Evolutionary conservation across 257 asterid species (phyloP).

Genomic region (Eustoma russellianum): DNA sequence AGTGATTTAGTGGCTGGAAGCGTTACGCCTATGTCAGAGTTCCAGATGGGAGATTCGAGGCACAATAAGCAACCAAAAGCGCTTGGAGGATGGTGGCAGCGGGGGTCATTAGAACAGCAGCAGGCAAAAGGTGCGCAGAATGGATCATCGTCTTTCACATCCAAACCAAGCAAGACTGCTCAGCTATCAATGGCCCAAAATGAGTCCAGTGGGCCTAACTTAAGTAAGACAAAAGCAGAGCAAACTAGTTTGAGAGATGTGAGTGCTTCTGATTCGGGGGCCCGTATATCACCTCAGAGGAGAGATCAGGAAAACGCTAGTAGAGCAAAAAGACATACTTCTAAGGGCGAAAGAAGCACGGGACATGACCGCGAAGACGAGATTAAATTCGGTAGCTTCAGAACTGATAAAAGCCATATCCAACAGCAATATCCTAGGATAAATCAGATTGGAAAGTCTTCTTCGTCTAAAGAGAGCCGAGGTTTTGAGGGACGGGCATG

Average conservation of each 20-base stretch:
- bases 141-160: slow-evolving; percentile 23
- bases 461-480: slow-evolving; percentile 34
- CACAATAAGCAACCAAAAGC: slow-evolving; percentile 48
- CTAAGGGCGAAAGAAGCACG: slow-evolving; percentile 33
- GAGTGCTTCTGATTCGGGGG: slow-evolving; percentile 17
- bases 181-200: slow-evolving; percentile 21
- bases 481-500: slow-evolving; percentile 37
- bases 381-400: slow-evolving; percentile 26
- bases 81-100: slow-evolving; percentile 54
- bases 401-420: slow-evolving; percentile 25
- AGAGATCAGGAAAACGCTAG: slow-evolving; percentile 50
- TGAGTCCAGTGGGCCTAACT: slow-evolving; percentile 25
- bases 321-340: slow-evolving; percentile 49
- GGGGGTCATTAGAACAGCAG: slow-evolving; percentile 37
- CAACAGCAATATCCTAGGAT: slow-evolving; percentile 28
- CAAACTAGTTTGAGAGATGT: slow-evolving; percentile 13
- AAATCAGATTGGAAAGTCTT: slow-evolving; percentile 34
- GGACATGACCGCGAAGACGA: slow-evolving; percentile 31
- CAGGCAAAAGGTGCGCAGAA: slow-evolving; percentile 18
- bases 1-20: slow-evolving; percentile 21
- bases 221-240: slow-evolving; percentile 22
- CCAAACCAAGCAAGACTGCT: slow-evolving; percentile 30
- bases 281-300: slow-evolving; percentile 22
- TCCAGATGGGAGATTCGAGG: slow-evolving; percentile 34
- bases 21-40: slow-evolving; percentile 24